These are phyloP conservation scores for Dovyalis caffra DNA, from an alignment of 345 rosid species.

Conservation along the genomic window DNA sequence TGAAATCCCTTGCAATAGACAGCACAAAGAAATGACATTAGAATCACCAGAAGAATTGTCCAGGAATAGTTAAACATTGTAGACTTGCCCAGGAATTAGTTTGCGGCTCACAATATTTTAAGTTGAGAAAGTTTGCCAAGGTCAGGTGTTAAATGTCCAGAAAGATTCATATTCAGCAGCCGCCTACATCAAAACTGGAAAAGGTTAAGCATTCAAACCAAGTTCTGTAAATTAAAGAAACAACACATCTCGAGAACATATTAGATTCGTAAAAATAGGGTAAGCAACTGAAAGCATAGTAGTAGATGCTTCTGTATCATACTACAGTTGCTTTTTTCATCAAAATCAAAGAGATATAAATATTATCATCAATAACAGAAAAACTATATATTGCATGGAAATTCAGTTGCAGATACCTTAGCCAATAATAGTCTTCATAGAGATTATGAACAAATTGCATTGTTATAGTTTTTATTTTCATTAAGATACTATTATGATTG, in stretches of 20 bases:
- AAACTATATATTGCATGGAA: no score
- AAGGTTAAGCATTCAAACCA: neutral
- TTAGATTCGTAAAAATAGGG: no score
- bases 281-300: no score
- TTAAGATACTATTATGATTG: no score
- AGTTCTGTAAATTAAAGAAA: neutral
- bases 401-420: no score
- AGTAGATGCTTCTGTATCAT: no score
- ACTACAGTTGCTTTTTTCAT: no score
- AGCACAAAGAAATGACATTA: conserved; percentile 9
- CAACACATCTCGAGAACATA: no score
- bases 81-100: neutral
- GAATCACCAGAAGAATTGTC: conserved; percentile 8
- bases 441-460: no score
- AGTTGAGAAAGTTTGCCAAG: conserved; percentile 65
- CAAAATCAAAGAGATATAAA: neutral
- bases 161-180: conserved; percentile 71
- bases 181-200: conserved; percentile 46
- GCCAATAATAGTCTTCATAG: no score
- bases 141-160: conserved; percentile 72
- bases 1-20: conserved; percentile 63
- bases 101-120: conserved; percentile 56
- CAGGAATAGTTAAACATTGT: neutral
- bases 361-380: neutral
- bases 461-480: no score